phyloP scores from a whole-genome alignment of 78 protist species.

The Pigoraptor vietnamica region DNA sequence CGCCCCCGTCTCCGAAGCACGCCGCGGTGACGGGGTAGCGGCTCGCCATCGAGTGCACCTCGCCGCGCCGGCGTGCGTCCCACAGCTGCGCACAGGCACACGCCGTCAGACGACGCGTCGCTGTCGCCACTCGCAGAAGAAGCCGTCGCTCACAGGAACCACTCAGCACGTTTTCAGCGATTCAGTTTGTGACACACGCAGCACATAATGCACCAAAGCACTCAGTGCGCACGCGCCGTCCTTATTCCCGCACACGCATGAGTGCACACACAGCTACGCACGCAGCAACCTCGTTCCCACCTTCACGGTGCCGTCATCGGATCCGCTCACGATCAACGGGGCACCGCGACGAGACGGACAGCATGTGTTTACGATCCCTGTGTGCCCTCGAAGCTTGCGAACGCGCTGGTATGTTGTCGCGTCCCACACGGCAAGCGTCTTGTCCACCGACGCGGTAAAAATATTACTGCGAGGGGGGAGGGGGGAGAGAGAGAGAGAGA shows the following conservation, averaged over 20 bases:
- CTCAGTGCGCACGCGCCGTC: no score
- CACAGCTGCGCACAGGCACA: conserved; percentile 21
- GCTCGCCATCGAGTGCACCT: conserved; percentile 1
- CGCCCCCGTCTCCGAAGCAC: conserved; percentile 37
- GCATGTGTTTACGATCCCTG: conserved; percentile 44
- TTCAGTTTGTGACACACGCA: not conserved
- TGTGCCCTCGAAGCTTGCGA: conserved; percentile 56
- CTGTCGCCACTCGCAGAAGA: not conserved
- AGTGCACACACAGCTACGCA: not conserved
- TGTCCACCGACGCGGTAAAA: not conserved
- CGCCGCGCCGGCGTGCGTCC: conserved; percentile 39
- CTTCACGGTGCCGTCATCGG: conserved; percentile 49
- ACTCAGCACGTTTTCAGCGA: not conserved
- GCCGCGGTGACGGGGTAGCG: conserved; percentile 55
- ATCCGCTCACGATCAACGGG: conserved; percentile 37
- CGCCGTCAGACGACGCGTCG: not conserved
- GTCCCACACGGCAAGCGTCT: not conserved
- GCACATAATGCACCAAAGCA: no score
- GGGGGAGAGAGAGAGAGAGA: not conserved
- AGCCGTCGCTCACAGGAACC: not conserved
- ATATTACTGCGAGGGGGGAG: not conserved
- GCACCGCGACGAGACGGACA: conserved; percentile 41
- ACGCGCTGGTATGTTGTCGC: not conserved
- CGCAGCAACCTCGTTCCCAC: conserved; percentile 35
- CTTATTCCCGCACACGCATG: no score